These are phyloP conservation scores for Cucurbita argyrosperma DNA, from an alignment of 306 rosid species.

Conservation along the genomic window DNA sequence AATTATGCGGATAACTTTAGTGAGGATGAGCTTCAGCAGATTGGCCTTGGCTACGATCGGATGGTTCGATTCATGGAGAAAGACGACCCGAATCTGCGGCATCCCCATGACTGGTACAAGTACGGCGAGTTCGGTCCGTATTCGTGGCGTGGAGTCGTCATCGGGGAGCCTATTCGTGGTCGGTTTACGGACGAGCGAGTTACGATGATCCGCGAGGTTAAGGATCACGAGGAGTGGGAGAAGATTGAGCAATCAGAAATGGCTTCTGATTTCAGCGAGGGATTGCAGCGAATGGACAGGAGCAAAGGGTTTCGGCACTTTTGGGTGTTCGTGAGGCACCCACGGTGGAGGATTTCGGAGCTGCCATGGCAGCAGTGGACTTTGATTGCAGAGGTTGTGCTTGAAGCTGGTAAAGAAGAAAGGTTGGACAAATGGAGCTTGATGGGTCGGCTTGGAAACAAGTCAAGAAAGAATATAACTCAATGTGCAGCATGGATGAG, in stretches of 20 bases:
- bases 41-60: constrained; percentile 78
- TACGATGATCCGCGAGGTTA: constrained; percentile 55
- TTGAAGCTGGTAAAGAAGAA: constrained; percentile 72
- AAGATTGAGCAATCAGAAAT: constrained; percentile 68
- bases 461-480: constrained; percentile 45
- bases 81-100: constrained; percentile 76
- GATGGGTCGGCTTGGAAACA: constrained; percentile 86
- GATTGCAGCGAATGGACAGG: constrained; percentile 39
- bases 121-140: constrained; percentile 80
- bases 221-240: constrained; percentile 85
- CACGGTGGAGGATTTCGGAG: constrained; percentile 62
- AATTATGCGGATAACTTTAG: constrained; percentile 61
- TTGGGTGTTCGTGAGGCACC: constrained; percentile 82
- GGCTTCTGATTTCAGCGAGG: constrained; percentile 54
- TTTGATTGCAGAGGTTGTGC: constrained; percentile 52
- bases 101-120: constrained; percentile 82
- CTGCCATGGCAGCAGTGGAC: constrained; percentile 90
- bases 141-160: constrained; percentile 81
- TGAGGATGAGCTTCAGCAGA: constrained; percentile 66
- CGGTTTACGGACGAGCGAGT: constrained; percentile 62
- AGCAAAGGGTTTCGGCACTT: constrained; percentile 42
- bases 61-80: constrained; percentile 79
- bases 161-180: constrained; percentile 70
- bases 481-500: constrained; percentile 92
- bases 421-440: constrained; percentile 85